These are phyloP conservation scores for Tolypocladium inflatum DNA, from an alignment of 2,329 filamentous ascomycete genomes.

Conservation along the genomic window DNA sequence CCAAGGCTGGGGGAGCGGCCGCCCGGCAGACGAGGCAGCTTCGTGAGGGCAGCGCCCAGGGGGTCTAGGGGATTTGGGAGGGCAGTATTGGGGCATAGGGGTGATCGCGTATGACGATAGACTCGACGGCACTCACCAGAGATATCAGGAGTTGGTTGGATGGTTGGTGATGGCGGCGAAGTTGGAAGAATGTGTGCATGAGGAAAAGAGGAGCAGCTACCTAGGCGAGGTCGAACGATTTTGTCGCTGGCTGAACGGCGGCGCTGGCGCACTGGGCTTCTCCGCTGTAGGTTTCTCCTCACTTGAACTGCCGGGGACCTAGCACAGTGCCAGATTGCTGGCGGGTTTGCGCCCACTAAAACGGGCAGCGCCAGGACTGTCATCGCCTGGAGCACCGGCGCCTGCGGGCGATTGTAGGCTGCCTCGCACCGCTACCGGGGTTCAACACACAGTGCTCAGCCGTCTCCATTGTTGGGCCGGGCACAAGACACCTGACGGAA, in stretches of 20 bases:
- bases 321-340: neutral
- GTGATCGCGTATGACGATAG: constrained; percentile 26
- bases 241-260: constrained; percentile 21
- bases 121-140: constrained; percentile 27
- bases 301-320: neutral
- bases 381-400: neutral
- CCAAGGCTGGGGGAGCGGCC: neutral
- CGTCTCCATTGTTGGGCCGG: neutral
- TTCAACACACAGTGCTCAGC: neutral
- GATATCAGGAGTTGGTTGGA: constrained; percentile 19
- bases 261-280: neutral
- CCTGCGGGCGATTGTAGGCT: neutral
- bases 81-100: constrained; percentile 14
- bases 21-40: neutral
- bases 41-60: constrained; percentile 9
- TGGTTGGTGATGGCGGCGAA: constrained; percentile 24
- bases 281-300: neutral
- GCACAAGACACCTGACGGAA: neutral
- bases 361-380: neutral
- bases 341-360: neutral
- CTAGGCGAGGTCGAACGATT: constrained; percentile 29
- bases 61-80: constrained; percentile 10
- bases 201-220: constrained; percentile 34
- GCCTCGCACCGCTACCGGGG: neutral
- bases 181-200: constrained; percentile 29